Conservation (phyloP, 2,329 filamentous ascomycete genomes). For the Dendrostoma leiphaemia region DNA sequence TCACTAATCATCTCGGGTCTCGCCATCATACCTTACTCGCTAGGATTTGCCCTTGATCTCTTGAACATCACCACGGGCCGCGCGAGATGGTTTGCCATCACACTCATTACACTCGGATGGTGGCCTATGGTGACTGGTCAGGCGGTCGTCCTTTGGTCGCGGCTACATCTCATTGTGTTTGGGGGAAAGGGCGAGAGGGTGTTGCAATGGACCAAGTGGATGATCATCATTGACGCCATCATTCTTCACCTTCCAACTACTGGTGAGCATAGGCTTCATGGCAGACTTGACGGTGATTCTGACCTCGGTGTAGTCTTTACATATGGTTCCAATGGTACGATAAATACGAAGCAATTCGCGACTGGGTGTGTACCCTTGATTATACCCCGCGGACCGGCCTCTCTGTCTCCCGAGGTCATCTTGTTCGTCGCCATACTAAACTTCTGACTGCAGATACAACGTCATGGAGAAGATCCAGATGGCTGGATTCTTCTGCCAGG, state of each 20-base stretch:
- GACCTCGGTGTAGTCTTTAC: slow-evolving; percentile 1
- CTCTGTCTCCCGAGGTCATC: too few species aligned
- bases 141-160: slow-evolving; percentile 8
- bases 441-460: background rate
- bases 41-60: slow-evolving; percentile 4
- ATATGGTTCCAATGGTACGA: background rate
- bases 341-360: background rate
- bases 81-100: slow-evolving; percentile 1
- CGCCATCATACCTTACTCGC: slow-evolving; percentile 8
- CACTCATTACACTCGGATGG: slow-evolving; percentile 7
- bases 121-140: slow-evolving; percentile 11
- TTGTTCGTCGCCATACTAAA: too few species aligned
- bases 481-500: slow-evolving; percentile 9
- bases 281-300: background rate
- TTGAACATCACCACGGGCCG: background rate
- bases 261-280: background rate
- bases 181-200: background rate
- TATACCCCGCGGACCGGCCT: too few species aligned
- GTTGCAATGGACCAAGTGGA: background rate
- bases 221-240: slow-evolving; percentile 1
- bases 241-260: slow-evolving; percentile 7
- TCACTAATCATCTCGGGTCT: background rate
- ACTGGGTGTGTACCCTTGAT: background rate
- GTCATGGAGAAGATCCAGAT: slow-evolving; percentile 15
- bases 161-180: slow-evolving; percentile 9